Evolutionary conservation across 2,329 filamentous ascomycete genomes (phyloP).

Genomic region (Xylariaceae sp.): DNA sequence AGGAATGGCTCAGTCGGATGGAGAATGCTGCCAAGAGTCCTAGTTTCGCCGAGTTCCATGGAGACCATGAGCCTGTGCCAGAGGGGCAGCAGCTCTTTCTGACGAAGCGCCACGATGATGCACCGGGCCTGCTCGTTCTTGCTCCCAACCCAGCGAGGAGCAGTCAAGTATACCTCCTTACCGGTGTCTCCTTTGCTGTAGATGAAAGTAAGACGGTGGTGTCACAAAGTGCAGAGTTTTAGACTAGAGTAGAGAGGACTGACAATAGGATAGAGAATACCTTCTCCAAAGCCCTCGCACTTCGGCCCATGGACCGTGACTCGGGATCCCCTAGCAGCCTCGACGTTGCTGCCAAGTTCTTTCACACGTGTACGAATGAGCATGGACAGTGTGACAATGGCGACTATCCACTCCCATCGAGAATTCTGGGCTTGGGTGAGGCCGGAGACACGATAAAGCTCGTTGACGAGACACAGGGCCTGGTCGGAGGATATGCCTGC

Average conservation of each 20-base stretch:
- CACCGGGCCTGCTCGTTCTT: neutral
- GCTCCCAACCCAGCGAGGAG: neutral
- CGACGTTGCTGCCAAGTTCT: neutral
- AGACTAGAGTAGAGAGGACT: too few species aligned
- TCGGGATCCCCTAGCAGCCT: slow-evolving; percentile 4
- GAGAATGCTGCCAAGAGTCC: neutral
- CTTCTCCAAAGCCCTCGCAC: neutral
- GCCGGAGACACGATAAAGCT: slow-evolving; percentile 10
- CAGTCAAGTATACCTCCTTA: neutral
- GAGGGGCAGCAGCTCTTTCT: neutral
- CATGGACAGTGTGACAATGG: neutral
- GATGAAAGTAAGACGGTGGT: neutral
- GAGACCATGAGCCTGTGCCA: neutral
- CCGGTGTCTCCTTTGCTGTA: neutral
- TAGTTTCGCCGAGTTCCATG: neutral
- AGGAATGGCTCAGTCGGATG: slow-evolving; percentile 1
- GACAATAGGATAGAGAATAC: neutral
- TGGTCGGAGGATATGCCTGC: slow-evolving; percentile 10
- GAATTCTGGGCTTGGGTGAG: slow-evolving; percentile 10
- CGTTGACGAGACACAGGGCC: slow-evolving; percentile 3
- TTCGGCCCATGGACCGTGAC: slow-evolving; percentile 4
- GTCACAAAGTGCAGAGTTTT: too few species aligned
- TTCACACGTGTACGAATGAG: neutral
- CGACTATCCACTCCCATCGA: slow-evolving; percentile 2
- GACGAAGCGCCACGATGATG: neutral